Base-by-base conservation (phyloP, 2,329 filamentous ascomycete species). In the Stenocarpella maydis region DNA sequence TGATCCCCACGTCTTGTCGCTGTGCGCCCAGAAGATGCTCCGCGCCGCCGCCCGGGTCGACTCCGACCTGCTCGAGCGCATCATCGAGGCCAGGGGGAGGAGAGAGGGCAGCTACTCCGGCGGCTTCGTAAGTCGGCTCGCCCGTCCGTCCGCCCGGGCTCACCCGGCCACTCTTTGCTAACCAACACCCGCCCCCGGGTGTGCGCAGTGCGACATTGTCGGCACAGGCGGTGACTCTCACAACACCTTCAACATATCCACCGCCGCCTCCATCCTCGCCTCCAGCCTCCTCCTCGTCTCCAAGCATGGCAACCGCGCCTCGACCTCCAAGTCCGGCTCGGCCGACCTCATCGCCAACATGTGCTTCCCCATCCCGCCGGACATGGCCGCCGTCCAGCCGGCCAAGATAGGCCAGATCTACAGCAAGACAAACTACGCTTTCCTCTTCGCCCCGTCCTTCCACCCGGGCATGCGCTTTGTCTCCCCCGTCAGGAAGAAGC, bases 241-340 rank as follows among this genome's bases (percentile, higher is more conserved):
- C 85, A 94, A 97, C 80, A 99, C 96, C 41, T 99, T 97, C 89
- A 99, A 99, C 80, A 95, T 99, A 78, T 96, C 92, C 75, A 99
- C 96, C 5, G 97, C 96, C 8, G 90, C 96, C 2, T 97, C 94
- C 21, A 98, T 99, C 77, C 73, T 99, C 60, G 94, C 93, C 55
- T 97, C 94, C 7, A 90, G 94, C 5, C 84, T 97, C 34, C 87
- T 99, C 43, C 86, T 97, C 75, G 87, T 97, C 69, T 93, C 92
- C 73, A 99, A 99, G 83, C 96, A 99, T 82, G 96, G 96, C 73
- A 99, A 99, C 84, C 91, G 92, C 74, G 95, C 96, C 50, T 96
- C 94, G 67, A 98, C 96, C 3, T 98, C 95, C 67, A 95, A 96
- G 77, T 98, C 95, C 3, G 96, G 96, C 65, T 97, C 95, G 52